Evolutionary conservation across 495 filamentous ascomycete species (phyloP), one percentile per base, ranked within the genome.

Genomic region (Massariosphaeria phaeospora): DNA sequence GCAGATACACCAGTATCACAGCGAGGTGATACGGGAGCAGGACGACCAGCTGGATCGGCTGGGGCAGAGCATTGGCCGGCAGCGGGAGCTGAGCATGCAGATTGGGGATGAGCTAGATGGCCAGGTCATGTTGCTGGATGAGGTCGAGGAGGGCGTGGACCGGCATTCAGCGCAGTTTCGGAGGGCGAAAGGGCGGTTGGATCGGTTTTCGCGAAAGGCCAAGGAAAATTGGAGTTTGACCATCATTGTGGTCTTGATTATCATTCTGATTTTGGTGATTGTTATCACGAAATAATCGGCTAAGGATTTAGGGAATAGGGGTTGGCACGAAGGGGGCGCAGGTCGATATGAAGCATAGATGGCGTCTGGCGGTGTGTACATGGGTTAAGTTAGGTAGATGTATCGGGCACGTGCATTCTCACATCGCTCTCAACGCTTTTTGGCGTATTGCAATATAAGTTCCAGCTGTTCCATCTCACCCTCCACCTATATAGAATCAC

Each of bases 51-150:
- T 98, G n/a, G 93, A 97, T 67, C 72, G 79, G 43, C 76, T 98
- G 21, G 88, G 90, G 9, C 80, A 81, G 57, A 88, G 82, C 49
- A 96, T 98, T 60, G 80, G 85, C n/a, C 83, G 91, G 42, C 93
- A 97, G 70, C 78, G 95, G 43, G 88, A 97, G 72, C 75, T 98
- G 61, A 88, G 84, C 61, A 93, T 96, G 66, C 88, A 90, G 74
- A 98, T 98, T 66, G 93, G 93, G 21, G 87, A 97, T 67, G 93
- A 98, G 75, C 74, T 98, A 21, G 93, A 98, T 55, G 82, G 81
- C 57, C 93, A 98, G 65, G 86, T 93, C 20, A 71, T 83, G 64
- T 72, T 98, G 73, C 74, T 98, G 34, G 93, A 94, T 71, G 91
- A 91, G 48, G 84, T 94, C 58, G 93, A 96, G 56, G 76, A 76